These are phyloP conservation scores for Achaetomium macrosporum DNA, from an alignment of 2,329 filamentous ascomycete species.

Conservation along the genomic window DNA sequence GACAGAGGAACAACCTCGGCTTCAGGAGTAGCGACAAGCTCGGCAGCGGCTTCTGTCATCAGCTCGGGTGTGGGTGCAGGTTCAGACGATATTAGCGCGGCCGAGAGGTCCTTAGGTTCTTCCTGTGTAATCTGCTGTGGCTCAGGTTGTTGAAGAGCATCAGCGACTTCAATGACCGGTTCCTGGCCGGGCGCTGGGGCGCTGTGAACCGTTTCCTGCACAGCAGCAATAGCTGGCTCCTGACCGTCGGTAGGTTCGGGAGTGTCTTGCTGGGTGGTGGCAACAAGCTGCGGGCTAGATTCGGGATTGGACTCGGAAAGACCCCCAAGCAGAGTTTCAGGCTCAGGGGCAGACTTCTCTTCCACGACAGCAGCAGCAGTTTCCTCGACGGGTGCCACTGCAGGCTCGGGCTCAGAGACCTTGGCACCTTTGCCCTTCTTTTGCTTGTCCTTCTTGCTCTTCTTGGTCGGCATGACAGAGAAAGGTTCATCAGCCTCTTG, in stretches of 20 bases:
- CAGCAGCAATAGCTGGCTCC: background rate
- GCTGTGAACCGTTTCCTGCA: background rate
- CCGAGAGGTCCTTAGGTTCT: too few relatives aligned
- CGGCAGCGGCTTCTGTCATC: background rate
- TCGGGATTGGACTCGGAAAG: background rate
- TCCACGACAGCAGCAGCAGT: background rate
- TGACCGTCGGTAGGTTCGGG: background rate
- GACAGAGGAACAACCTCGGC: background rate
- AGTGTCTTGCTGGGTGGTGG: background rate
- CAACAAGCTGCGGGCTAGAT: background rate
- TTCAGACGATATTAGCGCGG: background rate
- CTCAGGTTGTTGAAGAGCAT: too few relatives aligned
- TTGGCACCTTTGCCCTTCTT: conserved; percentile 23
- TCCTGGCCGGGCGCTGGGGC: background rate
- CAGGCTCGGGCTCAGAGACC: conserved; percentile 9
- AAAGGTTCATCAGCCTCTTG: background rate
- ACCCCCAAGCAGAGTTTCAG: too few relatives aligned
- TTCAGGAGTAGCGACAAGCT: background rate
- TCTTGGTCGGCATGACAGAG: conserved; percentile 16
- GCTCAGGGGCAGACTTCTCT: background rate
- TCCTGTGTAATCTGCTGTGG: too few relatives aligned
- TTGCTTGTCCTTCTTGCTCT: conserved; percentile 24
- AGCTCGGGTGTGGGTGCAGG: background rate
- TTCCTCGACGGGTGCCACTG: too few relatives aligned
- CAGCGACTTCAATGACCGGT: background rate